Evolutionary conservation across 1,284 basidiomycete species (phyloP).

Genomic region (Cutaneotrichosporon spelunceum): DNA sequence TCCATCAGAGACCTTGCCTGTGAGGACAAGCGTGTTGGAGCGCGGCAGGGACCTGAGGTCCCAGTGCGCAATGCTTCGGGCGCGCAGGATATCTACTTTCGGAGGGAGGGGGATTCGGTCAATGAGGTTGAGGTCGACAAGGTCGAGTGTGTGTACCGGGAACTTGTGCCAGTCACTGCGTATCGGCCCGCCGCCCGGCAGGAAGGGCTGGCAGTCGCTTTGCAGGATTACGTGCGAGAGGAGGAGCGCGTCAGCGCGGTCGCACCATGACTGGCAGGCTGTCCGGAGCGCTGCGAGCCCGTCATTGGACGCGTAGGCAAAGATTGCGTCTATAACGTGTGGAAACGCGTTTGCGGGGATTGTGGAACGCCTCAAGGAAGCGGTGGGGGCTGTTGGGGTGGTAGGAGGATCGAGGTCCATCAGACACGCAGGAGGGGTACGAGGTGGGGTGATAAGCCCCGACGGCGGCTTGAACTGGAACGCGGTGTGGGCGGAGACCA

Average conservation of each 20-base stretch:
- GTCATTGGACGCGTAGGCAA: background rate
- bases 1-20: background rate
- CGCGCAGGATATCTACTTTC: background rate
- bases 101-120: background rate
- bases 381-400: background rate
- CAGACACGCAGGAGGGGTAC: background rate
- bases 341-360: slow-evolving; percentile 4
- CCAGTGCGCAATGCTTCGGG: background rate
- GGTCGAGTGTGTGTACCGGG: background rate
- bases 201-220: background rate
- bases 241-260: slow-evolving; percentile 3
- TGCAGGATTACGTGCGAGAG: background rate
- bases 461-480: background rate
- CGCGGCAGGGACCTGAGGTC: background rate
- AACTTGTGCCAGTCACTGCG: background rate
- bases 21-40: background rate
- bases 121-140: background rate
- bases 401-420: background rate
- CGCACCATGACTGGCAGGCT: background rate
- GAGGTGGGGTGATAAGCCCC: background rate
- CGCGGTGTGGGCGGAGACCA: background rate
- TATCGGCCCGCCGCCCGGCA: background rate
- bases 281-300: background rate
- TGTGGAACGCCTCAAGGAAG: background rate
- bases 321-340: slow-evolving; percentile 6